These are phyloP conservation scores for Vitis hybrid DNA, from an alignment of 177 flowering plant species.

Conservation along the genomic window DNA sequence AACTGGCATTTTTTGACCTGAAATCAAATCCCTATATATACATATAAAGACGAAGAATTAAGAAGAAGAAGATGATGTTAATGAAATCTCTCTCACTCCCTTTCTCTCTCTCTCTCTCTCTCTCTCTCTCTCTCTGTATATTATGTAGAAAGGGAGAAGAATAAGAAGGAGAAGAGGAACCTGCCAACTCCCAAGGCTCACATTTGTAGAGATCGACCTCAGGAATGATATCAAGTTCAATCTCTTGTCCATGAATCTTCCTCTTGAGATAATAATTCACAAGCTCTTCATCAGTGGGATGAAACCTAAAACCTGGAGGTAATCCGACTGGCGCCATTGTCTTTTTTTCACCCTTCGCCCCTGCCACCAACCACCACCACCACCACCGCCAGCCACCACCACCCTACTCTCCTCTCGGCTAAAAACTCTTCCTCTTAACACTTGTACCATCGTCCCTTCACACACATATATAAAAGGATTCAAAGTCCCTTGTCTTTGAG, in stretches of 20 bases:
- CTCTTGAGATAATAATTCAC: slow-evolving; percentile 83
- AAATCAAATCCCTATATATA: too few relatives aligned
- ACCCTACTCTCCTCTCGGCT: background rate
- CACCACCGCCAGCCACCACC: background rate
- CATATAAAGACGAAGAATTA: too few relatives aligned
- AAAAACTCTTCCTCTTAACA: background rate
- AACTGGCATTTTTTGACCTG: too few relatives aligned
- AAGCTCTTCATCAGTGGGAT: slow-evolving; percentile 89
- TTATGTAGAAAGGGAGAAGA: too few relatives aligned
- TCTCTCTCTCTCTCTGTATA: too few relatives aligned
- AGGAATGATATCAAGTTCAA: slow-evolving; percentile 83
- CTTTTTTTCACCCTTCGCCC: background rate
- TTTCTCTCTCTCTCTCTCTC: too few relatives aligned
- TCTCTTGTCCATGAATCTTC: slow-evolving; percentile 66
- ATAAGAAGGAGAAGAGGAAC: slow-evolving; percentile 23
- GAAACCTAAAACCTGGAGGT: slow-evolving; percentile 90
- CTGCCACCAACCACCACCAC: background rate
- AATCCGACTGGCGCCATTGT: slow-evolving; percentile 77
- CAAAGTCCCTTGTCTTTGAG: slow-evolving; percentile 43
- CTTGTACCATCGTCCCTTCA: slow-evolving; percentile 2
- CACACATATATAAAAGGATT: slow-evolving; percentile 37
- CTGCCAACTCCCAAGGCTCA: slow-evolving; percentile 91
- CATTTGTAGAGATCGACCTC: slow-evolving; percentile 94
- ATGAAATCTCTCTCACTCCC: too few relatives aligned
- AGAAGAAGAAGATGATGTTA: too few relatives aligned